Evolutionary conservation across 371 early-diverging fungal species (phyloP).

Genomic region (Parasitella parasitica): DNA sequence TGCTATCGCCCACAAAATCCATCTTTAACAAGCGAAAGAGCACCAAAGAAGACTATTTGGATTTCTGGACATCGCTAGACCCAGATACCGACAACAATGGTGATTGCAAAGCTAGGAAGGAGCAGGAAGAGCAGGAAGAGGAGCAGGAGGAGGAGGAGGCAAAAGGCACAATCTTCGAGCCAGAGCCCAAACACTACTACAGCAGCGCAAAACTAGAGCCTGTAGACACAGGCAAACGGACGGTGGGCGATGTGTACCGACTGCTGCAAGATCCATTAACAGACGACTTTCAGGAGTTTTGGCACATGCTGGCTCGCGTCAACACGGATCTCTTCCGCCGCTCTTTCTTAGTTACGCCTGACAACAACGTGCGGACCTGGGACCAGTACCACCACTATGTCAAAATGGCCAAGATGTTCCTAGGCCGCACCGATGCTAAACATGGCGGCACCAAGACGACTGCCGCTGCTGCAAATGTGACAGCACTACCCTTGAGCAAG

Average conservation of each 20-base stretch:
- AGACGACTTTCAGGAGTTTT: constrained; percentile 46
- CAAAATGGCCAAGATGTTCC: constrained; percentile 35
- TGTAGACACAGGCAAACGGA: background rate
- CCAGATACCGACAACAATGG: constrained; percentile 29
- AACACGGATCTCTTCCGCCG: constrained; percentile 62
- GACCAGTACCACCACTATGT: constrained; percentile 58
- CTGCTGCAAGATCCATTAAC: constrained; percentile 55
- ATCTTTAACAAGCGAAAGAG: constrained; percentile 19
- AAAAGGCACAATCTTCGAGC: background rate
- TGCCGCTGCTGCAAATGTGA: constrained; percentile 19
- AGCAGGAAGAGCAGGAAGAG: background rate
- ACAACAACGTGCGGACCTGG: constrained; percentile 68
- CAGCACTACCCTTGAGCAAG: constrained; percentile 4
- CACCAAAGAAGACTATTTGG: constrained; percentile 15
- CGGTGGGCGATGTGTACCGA: constrained; percentile 10
- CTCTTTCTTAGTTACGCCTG: constrained; percentile 70
- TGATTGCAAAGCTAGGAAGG: background rate
- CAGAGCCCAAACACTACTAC: constrained; percentile 7
- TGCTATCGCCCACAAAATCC: constrained; percentile 8
- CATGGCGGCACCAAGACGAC: constrained; percentile 23
- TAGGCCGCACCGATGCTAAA: constrained; percentile 28
- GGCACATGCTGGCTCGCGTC: constrained; percentile 51
- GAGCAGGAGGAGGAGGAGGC: too few species aligned
- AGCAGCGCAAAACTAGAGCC: constrained; percentile 1
- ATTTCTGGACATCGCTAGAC: constrained; percentile 27